Evolutionary conservation across 2,329 filamentous ascomycete species (phyloP).

Genomic region (Neofusicoccum umdonicola): DNA sequence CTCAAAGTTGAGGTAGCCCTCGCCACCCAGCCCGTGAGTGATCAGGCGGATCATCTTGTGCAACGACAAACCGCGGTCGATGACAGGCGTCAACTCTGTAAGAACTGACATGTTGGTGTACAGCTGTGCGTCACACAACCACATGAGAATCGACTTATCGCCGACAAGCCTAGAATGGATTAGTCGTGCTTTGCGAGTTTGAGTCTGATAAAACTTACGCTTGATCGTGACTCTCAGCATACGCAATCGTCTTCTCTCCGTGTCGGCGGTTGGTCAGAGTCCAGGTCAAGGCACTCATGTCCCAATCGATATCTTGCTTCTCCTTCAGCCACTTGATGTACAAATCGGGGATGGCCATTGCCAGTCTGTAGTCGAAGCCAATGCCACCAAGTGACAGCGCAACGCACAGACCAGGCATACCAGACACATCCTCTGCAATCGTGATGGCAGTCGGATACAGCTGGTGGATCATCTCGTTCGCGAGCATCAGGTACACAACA

Average conservation of each 20-base stretch:
- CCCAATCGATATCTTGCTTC: constrained; percentile 85
- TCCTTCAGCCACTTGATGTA: constrained; percentile 99
- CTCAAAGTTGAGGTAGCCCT: constrained; percentile 98
- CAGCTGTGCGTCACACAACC: constrained; percentile 93
- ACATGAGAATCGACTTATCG: constrained; percentile 96
- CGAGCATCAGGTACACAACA: constrained; percentile 90
- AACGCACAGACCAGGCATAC: constrained; percentile 95
- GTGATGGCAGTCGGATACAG: constrained; percentile 86
- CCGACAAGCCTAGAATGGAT: constrained; percentile 71
- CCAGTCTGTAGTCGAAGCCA: constrained; percentile 94
- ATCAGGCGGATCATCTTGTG: constrained; percentile 98
- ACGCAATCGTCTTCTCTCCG: constrained; percentile 97
- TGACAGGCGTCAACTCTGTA: constrained; percentile 78
- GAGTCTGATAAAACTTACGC: constrained; percentile 64
- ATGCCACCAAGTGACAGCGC: constrained; percentile 82
- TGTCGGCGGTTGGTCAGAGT: constrained; percentile 90
- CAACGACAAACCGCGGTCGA: constrained; percentile 84
- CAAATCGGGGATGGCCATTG: constrained; percentile 97
- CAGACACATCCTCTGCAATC: constrained; percentile 94
- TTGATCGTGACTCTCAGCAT: constrained; percentile 96
- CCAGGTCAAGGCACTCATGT: constrained; percentile 79
- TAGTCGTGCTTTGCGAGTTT: constrained; percentile 94
- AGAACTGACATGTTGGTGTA: constrained; percentile 96
- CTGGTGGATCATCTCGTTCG: constrained; percentile 92
- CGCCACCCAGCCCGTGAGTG: constrained; percentile 86